Evolutionary conservation across 1,139 yeast species (phyloP).

Genomic region (Saccharomyces hybrid): DNA sequence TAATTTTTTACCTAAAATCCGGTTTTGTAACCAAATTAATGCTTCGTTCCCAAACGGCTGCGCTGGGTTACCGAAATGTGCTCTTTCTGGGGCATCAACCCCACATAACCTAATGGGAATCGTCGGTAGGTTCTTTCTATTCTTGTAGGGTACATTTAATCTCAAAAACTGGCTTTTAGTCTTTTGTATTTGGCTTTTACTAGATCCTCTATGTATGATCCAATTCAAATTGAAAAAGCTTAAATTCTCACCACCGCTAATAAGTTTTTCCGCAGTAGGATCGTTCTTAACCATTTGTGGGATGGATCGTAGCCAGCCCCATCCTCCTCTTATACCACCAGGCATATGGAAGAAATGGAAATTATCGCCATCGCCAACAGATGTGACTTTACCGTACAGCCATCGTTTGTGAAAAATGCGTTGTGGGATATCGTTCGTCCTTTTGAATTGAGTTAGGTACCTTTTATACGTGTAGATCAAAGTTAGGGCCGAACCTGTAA

Average conservation of each 20-base stretch:
- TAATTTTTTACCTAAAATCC: conserved; percentile 57
- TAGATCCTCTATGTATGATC: conserved; percentile 2
- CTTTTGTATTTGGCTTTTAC: neutral
- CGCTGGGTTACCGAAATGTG: conserved; percentile 91
- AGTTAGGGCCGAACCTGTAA: conserved; percentile 33
- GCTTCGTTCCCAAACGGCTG: conserved; percentile 88
- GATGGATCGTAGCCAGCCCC: conserved; percentile 77
- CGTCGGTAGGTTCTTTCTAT: conserved; percentile 43
- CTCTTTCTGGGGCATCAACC: conserved; percentile 94
- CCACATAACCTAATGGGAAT: conserved; percentile 72
- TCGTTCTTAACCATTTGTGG: conserved; percentile 33
- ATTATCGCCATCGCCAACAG: conserved; percentile 96
- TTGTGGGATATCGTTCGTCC: conserved; percentile 38
- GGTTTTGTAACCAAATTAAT: conserved; percentile 60
- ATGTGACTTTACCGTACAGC: conserved; percentile 73
- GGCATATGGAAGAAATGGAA: conserved; percentile 90
- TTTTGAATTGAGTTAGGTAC: conserved; percentile 35
- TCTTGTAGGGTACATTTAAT: conserved; percentile 36
- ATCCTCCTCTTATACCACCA: conserved; percentile 78
- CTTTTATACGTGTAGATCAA: conserved; percentile 34
- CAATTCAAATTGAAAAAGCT: neutral
- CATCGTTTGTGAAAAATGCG: conserved; percentile 36
- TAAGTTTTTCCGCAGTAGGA: neutral
- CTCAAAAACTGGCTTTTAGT: conserved; percentile 18
- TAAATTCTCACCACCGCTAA: neutral